These are phyloP conservation scores for Martiniozyma abietophila DNA, from an alignment of 805 yeast species.

Conservation along the genomic window DNA sequence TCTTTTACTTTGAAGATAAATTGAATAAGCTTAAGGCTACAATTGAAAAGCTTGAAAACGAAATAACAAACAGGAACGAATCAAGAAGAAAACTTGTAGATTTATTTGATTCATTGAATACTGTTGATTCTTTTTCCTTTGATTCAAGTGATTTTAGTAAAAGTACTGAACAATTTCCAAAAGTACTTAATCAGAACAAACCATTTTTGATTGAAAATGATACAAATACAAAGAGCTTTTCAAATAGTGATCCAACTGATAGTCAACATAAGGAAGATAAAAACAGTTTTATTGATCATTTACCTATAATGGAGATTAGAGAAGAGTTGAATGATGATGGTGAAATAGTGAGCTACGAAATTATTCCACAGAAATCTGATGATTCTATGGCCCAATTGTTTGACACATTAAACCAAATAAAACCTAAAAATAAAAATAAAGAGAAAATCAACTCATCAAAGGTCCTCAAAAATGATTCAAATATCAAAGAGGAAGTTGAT, in stretches of 20 bases:
- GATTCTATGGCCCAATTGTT: slow-evolving; percentile 4
- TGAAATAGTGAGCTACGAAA: slow-evolving; percentile 41
- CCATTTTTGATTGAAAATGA: no score
- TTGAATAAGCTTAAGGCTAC: slow-evolving; percentile 10
- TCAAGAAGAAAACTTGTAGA: slow-evolving; percentile 21
- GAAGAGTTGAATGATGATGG: slow-evolving; percentile 86
- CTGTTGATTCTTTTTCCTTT: slow-evolving; percentile 22
- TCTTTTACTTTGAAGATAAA: slow-evolving; percentile 10
- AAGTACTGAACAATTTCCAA: neutral
- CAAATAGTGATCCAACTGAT: neutral
- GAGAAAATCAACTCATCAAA: no score
- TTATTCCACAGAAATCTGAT: slow-evolving; percentile 27
- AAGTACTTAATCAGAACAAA: neutral
- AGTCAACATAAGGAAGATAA: neutral
- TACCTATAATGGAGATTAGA: slow-evolving; percentile 72
- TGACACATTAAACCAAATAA: neutral
- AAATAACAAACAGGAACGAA: slow-evolving; percentile 28
- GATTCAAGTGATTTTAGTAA: slow-evolving; percentile 14
- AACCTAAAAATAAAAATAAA: neutral
- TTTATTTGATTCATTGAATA: slow-evolving; percentile 19
- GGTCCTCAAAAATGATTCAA: slow-evolving; percentile 13
- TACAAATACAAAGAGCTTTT: neutral
- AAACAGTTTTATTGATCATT: slow-evolving; percentile 30
- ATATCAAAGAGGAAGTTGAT: slow-evolving; percentile 31
- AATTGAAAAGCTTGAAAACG: slow-evolving; percentile 21